A percentile compares a stretch with the other conserved stretches of the same genome.
Conservation (phyloP, 257 asterid genomes). For the Fraxinus anomala region DNA sequence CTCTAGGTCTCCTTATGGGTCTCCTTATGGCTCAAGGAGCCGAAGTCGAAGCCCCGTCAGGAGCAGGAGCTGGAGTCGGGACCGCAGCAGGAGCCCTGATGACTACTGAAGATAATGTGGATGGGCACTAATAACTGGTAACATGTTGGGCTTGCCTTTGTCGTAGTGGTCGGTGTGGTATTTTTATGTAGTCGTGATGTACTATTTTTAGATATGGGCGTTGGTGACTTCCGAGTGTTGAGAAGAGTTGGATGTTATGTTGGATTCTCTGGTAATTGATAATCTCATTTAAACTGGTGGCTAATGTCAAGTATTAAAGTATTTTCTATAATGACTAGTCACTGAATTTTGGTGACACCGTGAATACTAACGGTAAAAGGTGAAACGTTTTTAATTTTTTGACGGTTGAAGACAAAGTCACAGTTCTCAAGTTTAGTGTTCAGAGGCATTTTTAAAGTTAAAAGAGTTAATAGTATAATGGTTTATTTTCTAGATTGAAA, state of each 20-base stretch:
- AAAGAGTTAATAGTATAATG: no score
- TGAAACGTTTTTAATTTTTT: no score
- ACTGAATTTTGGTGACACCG: no score
- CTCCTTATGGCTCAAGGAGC: constrained; percentile 48
- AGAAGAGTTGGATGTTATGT: background rate
- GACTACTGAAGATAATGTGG: constrained; percentile 24
- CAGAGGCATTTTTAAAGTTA: no score
- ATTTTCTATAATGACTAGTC: background rate
- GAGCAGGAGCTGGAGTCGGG: constrained; percentile 33
- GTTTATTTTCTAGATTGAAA: no score
- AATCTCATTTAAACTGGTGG: background rate
- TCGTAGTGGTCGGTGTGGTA: background rate
- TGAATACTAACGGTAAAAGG: no score
- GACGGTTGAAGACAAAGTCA: no score
- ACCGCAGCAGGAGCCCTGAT: constrained; percentile 14
- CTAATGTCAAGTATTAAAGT: background rate
- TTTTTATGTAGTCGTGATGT: background rate
- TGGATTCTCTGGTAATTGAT: background rate
- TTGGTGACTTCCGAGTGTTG: background rate
- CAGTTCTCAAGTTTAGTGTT: no score
- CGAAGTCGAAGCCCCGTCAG: constrained; percentile 33
- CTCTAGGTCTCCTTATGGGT: constrained; percentile 45
- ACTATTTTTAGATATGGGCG: background rate
- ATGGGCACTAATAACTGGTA: background rate
- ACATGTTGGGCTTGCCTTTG: background rate